A percentile compares a stretch with the other conserved stretches of the same genome.
Evolutionary conservation across 1,139 yeast genomes (phyloP).

Genomic region (Blastobotrys malaysiensis): DNA sequence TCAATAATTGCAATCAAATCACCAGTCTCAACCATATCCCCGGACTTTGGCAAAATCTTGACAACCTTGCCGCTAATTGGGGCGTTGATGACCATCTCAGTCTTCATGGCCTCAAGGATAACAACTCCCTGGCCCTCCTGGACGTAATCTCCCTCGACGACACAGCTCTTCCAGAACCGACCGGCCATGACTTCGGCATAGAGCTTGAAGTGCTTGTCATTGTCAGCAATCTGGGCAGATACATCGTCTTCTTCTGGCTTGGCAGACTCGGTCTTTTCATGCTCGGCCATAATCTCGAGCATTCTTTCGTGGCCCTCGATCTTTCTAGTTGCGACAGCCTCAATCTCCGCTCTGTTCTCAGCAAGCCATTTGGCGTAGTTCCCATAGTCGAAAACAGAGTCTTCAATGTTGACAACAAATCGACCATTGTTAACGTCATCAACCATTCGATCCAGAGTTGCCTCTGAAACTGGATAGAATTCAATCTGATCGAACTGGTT

Average conservation of each 20-base stretch:
- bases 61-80: constrained; percentile 70
- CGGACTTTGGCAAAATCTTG: constrained; percentile 73
- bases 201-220: constrained; percentile 59
- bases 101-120: constrained; percentile 96
- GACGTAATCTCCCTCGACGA: constrained; percentile 72
- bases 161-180: constrained; percentile 92
- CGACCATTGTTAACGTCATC: constrained; percentile 79
- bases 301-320: constrained; percentile 64
- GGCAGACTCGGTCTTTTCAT: constrained; percentile 28
- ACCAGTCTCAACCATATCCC: constrained; percentile 96
- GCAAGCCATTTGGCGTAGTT: constrained; percentile 75
- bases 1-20: constrained; percentile 72
- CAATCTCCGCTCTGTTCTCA: constrained; percentile 66
- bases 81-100: constrained; percentile 86
- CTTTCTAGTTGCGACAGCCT: constrained; percentile 60
- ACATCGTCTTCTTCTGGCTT: constrained; percentile 37
- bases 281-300: constrained; percentile 10
- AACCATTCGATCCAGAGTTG: constrained; percentile 63
- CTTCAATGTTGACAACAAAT: constrained; percentile 67
- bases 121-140: constrained; percentile 71
- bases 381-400: constrained; percentile 75
- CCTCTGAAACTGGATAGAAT: constrained; percentile 85
- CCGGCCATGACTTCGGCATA: constrained; percentile 88
- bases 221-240: constrained; percentile 49
- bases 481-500: constrained; percentile 91